Conservation (phyloP, 768 basidiomycete genomes). For the Suillus ampliporus region DNA sequence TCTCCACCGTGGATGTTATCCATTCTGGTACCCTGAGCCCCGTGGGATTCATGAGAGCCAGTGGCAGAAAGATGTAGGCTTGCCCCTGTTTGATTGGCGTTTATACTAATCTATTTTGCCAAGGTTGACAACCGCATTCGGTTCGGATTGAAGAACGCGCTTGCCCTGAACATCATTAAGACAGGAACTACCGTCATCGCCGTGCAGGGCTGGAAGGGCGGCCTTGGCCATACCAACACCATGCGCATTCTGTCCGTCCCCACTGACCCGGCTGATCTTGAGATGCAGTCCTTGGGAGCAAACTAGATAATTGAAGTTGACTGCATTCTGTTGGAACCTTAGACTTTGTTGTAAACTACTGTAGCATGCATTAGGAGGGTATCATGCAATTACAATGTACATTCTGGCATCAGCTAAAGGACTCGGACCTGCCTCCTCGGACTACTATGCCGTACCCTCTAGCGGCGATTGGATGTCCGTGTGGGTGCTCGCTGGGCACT, state of each 20-base stretch:
- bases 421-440: too few relatives aligned
- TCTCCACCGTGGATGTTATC: conserved; percentile 95
- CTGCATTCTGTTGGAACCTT: background rate
- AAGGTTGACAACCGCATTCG: conserved; percentile 91
- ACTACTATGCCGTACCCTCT: too few relatives aligned
- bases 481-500: background rate
- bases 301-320: conserved; percentile 9
- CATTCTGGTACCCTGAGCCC: conserved; percentile 96
- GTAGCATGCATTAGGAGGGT: background rate
- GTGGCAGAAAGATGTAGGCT: conserved; percentile 95
- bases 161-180: conserved; percentile 84
- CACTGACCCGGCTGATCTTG: conserved; percentile 78
- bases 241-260: conserved; percentile 85
- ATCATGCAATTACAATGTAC: background rate
- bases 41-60: conserved; percentile 85
- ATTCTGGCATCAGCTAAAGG: background rate
- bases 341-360: conserved; percentile 7
- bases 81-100: background rate
- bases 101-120: conserved; percentile 17
- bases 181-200: conserved; percentile 91
- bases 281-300: conserved; percentile 64
- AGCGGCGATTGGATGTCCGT: conserved; percentile 1
- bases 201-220: conserved; percentile 99
- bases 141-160: conserved; percentile 84
- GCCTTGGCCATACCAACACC: conserved; percentile 94